Conservation (phyloP, 306 rosid species). For the Benincasa hispida region DNA sequence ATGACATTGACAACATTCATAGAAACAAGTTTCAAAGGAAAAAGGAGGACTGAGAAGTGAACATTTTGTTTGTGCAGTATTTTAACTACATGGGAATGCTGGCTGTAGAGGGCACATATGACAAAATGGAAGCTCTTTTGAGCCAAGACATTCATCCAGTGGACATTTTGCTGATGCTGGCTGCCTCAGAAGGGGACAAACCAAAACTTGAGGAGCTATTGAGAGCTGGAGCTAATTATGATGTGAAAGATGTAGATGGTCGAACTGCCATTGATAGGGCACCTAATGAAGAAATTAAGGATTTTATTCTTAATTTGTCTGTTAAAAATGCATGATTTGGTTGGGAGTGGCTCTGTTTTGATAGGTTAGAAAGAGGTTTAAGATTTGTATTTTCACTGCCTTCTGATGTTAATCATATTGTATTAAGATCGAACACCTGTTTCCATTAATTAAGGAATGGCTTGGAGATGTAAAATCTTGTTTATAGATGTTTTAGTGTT, state of each 20-base stretch:
- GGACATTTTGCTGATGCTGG: conserved; percentile 67
- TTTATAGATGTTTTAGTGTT: too few relatives aligned
- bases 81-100: conserved; percentile 99
- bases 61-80: conserved; percentile 34
- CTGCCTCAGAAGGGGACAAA: conserved; percentile 77
- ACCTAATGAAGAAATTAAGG: conserved; percentile 41
- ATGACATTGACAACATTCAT: not conserved
- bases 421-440: not conserved
- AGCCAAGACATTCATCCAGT: conserved; percentile 74
- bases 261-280: conserved; percentile 74
- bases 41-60: not conserved
- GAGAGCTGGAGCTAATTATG: conserved; percentile 76
- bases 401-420: not conserved
- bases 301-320: conserved; percentile 59
- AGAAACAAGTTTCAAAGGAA: not conserved
- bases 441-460: not conserved
- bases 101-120: conserved; percentile 86
- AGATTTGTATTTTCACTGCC: not conserved
- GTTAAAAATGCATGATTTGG: conserved; percentile 46
- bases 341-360: not conserved
- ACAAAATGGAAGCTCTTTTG: conserved; percentile 84
- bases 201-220: conserved; percentile 89
- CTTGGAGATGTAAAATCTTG: not conserved
- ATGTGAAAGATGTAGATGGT: conserved; percentile 59
- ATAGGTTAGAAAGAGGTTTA: not conserved